Conservation (phyloP, 2,329 filamentous ascomycete genomes). For the Paramyrothecium roridum region DNA sequence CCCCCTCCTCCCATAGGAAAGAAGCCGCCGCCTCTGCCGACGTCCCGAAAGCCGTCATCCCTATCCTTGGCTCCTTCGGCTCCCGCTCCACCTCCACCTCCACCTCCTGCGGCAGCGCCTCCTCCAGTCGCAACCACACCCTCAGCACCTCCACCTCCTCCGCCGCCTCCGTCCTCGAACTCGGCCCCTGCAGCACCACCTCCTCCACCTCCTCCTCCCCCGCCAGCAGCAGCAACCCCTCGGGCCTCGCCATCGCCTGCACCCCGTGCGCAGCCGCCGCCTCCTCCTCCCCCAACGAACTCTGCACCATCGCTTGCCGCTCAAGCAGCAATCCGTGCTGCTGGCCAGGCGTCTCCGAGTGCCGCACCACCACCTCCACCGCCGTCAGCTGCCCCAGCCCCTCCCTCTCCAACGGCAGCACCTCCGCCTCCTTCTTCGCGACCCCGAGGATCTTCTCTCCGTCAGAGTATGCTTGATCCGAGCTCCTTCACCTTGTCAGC, state of each 20-base stretch:
- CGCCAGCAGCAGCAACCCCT: conserved; percentile 25
- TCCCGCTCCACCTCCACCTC: conserved; percentile 38
- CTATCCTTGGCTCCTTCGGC: conserved; percentile 34
- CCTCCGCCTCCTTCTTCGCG: conserved; percentile 38
- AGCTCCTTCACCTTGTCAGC: conserved; percentile 70
- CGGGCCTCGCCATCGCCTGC: conserved; percentile 29
- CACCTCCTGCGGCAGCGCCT: conserved; percentile 35
- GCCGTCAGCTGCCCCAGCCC: conserved; percentile 28
- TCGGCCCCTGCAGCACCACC: conserved; percentile 30
- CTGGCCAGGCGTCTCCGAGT: conserved; percentile 35
- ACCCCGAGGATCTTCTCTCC: conserved; percentile 44
- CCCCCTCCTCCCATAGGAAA: conserved; percentile 76
- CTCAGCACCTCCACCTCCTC: conserved; percentile 20
- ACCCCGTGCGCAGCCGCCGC: conserved; percentile 17
- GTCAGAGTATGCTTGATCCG: conserved; percentile 66
- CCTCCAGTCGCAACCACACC: conserved; percentile 38
- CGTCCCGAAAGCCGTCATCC: conserved; percentile 54
- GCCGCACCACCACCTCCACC: conserved; percentile 33
- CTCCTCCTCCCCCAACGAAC: conserved; percentile 14
- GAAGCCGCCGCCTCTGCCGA: conserved; percentile 65
- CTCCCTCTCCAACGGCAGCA: conserved; percentile 25
- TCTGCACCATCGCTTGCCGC: conserved; percentile 36
- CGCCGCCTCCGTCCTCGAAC: conserved; percentile 17
- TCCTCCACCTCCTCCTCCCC: conserved; percentile 30
- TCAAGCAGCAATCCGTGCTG: conserved; percentile 41